phyloP scores from a whole-genome alignment of 495 filamentous ascomycete genomes.

The Annulohypoxylon bovei region DNA sequence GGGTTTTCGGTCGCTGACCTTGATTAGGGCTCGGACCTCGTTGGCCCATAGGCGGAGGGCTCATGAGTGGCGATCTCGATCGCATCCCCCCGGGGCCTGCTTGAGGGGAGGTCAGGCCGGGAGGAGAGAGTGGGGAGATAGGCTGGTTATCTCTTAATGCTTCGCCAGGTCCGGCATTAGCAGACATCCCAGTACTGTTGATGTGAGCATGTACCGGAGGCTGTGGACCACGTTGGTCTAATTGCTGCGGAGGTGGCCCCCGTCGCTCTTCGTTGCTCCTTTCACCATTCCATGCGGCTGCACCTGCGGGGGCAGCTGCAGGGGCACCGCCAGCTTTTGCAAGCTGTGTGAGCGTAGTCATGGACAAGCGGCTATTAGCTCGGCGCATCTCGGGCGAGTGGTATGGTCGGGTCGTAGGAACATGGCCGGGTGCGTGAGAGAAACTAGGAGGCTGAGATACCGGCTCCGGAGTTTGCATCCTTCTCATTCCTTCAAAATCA shows the following conservation, averaged over 20 bases:
- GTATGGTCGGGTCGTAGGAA: conserved; percentile 73
- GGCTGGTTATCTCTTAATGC: conserved; percentile 50
- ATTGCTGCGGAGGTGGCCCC: conserved; percentile 44
- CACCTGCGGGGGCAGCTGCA: conserved; percentile 45
- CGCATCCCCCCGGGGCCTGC: conserved; percentile 45
- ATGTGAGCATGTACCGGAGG: conserved; percentile 58
- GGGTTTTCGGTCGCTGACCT: conserved; percentile 37
- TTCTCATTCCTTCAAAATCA: conserved; percentile 63
- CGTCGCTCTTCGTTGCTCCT: conserved; percentile 43
- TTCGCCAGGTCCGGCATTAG: conserved; percentile 64
- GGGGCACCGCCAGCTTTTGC: conserved; percentile 68
- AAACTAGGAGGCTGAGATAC: conserved; percentile 82
- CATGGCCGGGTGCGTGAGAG: conserved; percentile 71
- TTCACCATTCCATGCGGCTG: conserved; percentile 13
- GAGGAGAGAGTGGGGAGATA: conserved; percentile 44
- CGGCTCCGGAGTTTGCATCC: conserved; percentile 72
- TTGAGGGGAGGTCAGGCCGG: conserved; percentile 48
- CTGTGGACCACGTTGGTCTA: conserved; percentile 43
- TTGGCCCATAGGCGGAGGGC: conserved; percentile 20
- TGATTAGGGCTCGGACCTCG: conserved; percentile 38
- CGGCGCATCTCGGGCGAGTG: conserved; percentile 77
- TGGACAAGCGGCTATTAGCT: conserved; percentile 82
- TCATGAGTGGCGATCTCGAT: conserved; percentile 51
- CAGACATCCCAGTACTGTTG: conserved; percentile 57
- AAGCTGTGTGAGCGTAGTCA: conserved; percentile 80